A percentile compares a stretch with the other conserved stretches of the same genome.
Evolutionary conservation across 2,329 filamentous ascomycete genomes (phyloP).

Genomic region (Clonostachys sp.): DNA sequence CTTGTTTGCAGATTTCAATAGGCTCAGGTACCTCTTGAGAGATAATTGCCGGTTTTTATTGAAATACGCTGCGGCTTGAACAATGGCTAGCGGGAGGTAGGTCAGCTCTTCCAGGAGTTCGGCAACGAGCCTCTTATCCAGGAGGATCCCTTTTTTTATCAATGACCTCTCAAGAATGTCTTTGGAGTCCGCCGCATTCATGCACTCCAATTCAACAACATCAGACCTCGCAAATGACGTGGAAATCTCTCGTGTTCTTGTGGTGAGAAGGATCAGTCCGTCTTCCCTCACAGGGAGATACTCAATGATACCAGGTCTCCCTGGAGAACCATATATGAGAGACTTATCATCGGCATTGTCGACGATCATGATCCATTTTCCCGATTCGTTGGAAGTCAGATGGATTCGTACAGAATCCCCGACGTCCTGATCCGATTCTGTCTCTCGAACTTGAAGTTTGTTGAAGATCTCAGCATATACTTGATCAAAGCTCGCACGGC

Average conservation of each 20-base stretch:
- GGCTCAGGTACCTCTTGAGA: too few relatives aligned
- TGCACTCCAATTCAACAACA: too few relatives aligned
- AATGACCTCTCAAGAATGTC: background rate
- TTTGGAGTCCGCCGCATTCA: background rate
- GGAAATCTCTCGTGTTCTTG: background rate
- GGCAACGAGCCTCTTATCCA: too few relatives aligned
- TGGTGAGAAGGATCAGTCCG: background rate
- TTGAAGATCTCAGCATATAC: background rate
- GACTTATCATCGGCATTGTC: background rate
- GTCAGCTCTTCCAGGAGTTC: too few relatives aligned
- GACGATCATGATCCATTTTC: background rate
- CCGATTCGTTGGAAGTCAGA: background rate
- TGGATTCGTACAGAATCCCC: background rate
- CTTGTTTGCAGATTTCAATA: background rate
- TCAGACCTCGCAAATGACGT: too few relatives aligned
- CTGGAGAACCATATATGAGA: background rate
- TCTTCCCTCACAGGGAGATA: background rate
- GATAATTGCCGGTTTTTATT: too few relatives aligned
- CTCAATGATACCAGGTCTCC: background rate
- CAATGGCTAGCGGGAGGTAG: too few relatives aligned
- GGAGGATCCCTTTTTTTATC: too few relatives aligned
- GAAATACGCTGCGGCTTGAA: too few relatives aligned
- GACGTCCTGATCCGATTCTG: background rate
- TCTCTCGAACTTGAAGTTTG: background rate
- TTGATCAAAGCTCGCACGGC: slow-evolving; percentile 22